Percentiles rank a stretch among this genome's conserved stretches.
Conservation (phyloP, 1,139 yeast genomes). For the Candida sanyaensis region DNA sequence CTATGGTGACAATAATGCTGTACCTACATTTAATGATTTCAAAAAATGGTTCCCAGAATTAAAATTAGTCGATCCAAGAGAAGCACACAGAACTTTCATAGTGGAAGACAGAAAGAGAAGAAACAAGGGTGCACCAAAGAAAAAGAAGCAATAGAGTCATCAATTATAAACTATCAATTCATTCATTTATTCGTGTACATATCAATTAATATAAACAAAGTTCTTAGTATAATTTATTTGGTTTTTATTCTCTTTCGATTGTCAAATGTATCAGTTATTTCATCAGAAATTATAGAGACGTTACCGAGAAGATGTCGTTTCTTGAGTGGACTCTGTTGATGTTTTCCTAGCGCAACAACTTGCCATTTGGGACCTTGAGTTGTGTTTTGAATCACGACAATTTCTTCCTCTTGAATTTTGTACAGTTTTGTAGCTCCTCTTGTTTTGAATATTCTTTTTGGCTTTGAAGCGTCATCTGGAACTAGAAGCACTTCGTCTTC, state of each 20-base stretch:
- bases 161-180: background rate
- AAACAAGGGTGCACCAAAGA: constrained; percentile 92
- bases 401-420: background rate
- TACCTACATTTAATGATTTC: constrained; percentile 64
- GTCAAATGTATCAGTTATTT: constrained; percentile 34
- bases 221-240: background rate
- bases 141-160: constrained; percentile 37
- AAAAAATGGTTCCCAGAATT: constrained; percentile 59
- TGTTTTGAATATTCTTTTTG: background rate
- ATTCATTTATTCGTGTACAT: constrained; percentile 8
- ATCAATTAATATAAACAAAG: constrained; percentile 3
- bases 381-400: background rate
- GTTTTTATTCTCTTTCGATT: constrained; percentile 20
- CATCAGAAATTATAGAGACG: constrained; percentile 19
- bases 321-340: background rate
- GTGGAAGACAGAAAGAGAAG: constrained; percentile 75
- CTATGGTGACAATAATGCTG: constrained; percentile 69
- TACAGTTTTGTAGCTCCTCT: background rate
- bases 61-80: constrained; percentile 70
- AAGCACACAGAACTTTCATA: constrained; percentile 67
- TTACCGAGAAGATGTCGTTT: constrained; percentile 7
- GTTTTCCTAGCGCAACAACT: background rate
- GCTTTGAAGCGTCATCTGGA: background rate
- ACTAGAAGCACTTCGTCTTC: background rate
- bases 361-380: constrained; percentile 4